These are phyloP conservation scores for Omphalea diandra DNA, from an alignment of 441 rosid genomes.

Conservation along the genomic window DNA sequence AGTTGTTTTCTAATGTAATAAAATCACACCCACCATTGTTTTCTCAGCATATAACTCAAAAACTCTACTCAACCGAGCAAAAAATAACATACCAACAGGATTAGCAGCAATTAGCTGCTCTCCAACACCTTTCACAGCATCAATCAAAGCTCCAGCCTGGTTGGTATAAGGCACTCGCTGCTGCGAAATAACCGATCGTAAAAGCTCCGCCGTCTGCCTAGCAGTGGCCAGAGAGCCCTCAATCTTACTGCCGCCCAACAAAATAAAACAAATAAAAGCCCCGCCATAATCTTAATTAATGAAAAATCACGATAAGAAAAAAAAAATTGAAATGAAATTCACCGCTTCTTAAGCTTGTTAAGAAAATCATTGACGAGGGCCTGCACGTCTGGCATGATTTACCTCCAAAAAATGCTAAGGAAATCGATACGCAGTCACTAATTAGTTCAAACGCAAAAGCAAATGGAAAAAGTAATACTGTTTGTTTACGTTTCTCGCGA, in stretches of 20 bases:
- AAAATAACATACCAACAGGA: conserved; percentile 86
- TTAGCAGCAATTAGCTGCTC: conserved; percentile 85
- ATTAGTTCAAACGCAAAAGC: neutral
- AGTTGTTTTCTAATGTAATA: neutral
- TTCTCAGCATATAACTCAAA: no score
- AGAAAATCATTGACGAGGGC: conserved; percentile 64
- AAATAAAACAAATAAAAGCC: neutral
- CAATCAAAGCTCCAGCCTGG: conserved; percentile 83
- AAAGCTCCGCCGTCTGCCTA: conserved; percentile 71
- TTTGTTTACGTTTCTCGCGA: neutral
- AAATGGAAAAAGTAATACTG: neutral
- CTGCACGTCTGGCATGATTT: conserved; percentile 85
- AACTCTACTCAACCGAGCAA: no score
- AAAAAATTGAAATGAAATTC: neutral
- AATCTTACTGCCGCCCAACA: conserved; percentile 56
- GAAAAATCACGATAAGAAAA: no score
- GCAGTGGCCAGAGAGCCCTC: conserved; percentile 99
- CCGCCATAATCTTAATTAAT: no score
- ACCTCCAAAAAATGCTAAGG: neutral
- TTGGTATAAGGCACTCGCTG: conserved; percentile 77
- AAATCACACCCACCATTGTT: neutral
- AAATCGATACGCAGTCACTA: neutral
- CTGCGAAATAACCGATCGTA: conserved; percentile 86
- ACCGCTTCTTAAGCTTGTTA: conserved; percentile 89
- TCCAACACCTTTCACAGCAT: conserved; percentile 81